Evolutionary conservation across 2,329 filamentous ascomycete species (phyloP).

Genomic region (Penicillium brevicompactum): DNA sequence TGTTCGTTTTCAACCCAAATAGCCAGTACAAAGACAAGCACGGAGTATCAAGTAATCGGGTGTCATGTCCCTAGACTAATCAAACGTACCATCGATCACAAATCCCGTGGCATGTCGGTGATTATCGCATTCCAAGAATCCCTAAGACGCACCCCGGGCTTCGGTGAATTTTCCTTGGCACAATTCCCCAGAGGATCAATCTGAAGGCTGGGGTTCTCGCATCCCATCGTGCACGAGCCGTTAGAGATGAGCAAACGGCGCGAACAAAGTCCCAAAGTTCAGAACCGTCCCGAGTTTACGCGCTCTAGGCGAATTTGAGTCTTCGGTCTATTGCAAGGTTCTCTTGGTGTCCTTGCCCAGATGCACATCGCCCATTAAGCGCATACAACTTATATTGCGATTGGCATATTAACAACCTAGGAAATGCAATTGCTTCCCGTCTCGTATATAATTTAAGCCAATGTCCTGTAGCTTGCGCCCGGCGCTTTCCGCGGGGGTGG

Average conservation of each 20-base stretch:
- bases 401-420: neutral
- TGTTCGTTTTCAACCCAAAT: neutral
- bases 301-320: slow-evolving; percentile 1
- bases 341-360: neutral
- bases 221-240: slow-evolving; percentile 9
- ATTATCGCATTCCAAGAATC: neutral
- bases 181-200: slow-evolving; percentile 2
- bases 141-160: slow-evolving; percentile 2
- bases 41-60: neutral
- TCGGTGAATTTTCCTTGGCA: slow-evolving; percentile 9
- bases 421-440: neutral
- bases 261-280: neutral
- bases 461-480: slow-evolving; percentile 7
- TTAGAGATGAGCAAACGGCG: slow-evolving; percentile 1
- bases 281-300: neutral
- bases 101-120: neutral
- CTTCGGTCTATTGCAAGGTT: neutral
- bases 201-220: slow-evolving; percentile 3
- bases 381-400: neutral
- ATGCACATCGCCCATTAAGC: neutral
- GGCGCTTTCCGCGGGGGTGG: slow-evolving; percentile 30
- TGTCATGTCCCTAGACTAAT: neutral
- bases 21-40: neutral
- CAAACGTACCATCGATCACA: neutral
- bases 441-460: slow-evolving; percentile 3